Percentiles rank a stretch among this genome's conserved stretches.
Evolutionary conservation across 2,329 filamentous ascomycete genomes (phyloP).

Genomic region (Catunica adiposa): DNA sequence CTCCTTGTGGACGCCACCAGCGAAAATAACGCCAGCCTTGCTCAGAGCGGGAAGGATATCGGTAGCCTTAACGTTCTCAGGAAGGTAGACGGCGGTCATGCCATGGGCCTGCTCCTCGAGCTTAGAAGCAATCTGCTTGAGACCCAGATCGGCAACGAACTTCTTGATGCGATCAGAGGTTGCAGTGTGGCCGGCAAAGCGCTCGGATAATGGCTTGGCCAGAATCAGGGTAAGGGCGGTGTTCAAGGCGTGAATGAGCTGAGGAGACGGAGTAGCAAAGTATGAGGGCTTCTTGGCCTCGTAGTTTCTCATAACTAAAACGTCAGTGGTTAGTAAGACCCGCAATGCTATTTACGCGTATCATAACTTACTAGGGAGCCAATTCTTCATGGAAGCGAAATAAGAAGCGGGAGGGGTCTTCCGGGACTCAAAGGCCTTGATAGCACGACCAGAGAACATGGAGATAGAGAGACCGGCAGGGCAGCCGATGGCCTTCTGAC

Average conservation of each 20-base stretch:
- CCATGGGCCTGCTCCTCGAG: slow-evolving; percentile 86
- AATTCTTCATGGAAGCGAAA: slow-evolving; percentile 95
- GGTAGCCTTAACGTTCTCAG: slow-evolving; percentile 62
- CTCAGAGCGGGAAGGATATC: slow-evolving; percentile 73
- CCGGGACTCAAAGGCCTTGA: slow-evolving; percentile 62
- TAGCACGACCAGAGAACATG: slow-evolving; percentile 79
- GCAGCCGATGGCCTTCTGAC: slow-evolving; percentile 92
- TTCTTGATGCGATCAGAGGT: slow-evolving; percentile 78
- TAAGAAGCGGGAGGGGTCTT: slow-evolving; percentile 74
- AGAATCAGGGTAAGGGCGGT: slow-evolving; percentile 77
- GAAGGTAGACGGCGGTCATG: slow-evolving; percentile 96
- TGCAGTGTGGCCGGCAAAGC: slow-evolving; percentile 66
- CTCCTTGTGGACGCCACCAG: slow-evolving; percentile 89
- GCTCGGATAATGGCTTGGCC: slow-evolving; percentile 58
- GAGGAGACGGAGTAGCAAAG: slow-evolving; percentile 90
- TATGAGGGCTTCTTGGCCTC: slow-evolving; percentile 95
- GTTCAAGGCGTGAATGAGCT: slow-evolving; percentile 84
- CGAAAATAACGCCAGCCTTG: slow-evolving; percentile 83
- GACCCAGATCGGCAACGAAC: slow-evolving; percentile 59
- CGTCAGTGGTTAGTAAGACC: not conserved
- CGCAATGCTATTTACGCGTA: not conserved
- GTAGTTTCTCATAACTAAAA: slow-evolving; percentile 88
- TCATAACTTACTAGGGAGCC: slow-evolving; percentile 57
- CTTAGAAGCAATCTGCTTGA: slow-evolving; percentile 72
- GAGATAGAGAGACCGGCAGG: slow-evolving; percentile 88